Base-by-base conservation (phyloP, 1,284 basidiomycete genomes). In the Vanrija sp. region DNA sequence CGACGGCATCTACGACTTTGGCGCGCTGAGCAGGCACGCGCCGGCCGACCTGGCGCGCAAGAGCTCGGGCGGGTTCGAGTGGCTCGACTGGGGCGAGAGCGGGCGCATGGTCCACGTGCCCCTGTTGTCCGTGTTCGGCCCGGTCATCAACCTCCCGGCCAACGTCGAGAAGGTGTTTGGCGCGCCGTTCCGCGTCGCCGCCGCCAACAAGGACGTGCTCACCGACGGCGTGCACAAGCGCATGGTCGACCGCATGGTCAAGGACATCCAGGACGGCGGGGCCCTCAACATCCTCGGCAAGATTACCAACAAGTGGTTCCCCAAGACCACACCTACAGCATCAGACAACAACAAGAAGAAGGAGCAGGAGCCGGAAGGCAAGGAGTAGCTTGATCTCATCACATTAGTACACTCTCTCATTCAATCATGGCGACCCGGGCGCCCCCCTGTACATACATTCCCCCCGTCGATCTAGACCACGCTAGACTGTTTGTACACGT, bases 1-100 rank as follows among this genome's bases (percentile, higher is more conserved):
- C 57, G 73, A 75, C 56, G 72, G 71, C 14, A 53, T 65, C 34
- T 56, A 66, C 50, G 71, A 73, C 60, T 74, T 74, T 43, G 70
- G 70, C 4, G 38, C 52, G 9, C 23, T 71, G 5, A 62, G 58
- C n/a, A 51, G 69, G 25, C 64, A 63, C 8, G 63, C 61, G 21
- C 56, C 55, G 18, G 40, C 38, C 18, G 45, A 28, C 25, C 38
- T 54, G 14, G 51, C 50, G 46, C 58, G 52, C 55, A 59, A 54
- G 54, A 57, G 40, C 47, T 54, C 34, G 16, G 51, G 54, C 38
- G 54, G 58, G 10, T 53, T 65, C 46, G 64, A 71, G 48, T 66
- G 52, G 44, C 40, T 69, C 14, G 65, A 72, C 40, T 75, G 71
- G 71, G 73, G 66, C 8, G 66, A 69, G 43, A 57, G 68, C 42